Conservation (phyloP, 805 yeast genomes). For the Starmerella tilneyi region DNA sequence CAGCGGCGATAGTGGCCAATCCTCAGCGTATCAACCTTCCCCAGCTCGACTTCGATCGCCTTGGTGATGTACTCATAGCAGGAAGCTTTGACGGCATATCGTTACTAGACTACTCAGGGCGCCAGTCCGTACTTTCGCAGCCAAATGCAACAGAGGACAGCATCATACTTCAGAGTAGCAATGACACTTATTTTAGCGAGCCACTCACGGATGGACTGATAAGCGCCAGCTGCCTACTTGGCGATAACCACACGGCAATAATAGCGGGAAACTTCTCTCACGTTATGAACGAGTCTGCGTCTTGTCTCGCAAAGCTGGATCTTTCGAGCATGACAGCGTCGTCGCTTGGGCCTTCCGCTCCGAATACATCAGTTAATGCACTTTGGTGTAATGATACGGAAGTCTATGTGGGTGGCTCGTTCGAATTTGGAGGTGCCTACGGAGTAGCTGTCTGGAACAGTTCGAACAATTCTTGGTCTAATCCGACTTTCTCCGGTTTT, state of each 20-base stretch:
- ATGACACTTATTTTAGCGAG: constrained; percentile 20
- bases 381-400: constrained; percentile 42
- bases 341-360: not conserved
- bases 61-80: constrained; percentile 19
- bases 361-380: constrained; percentile 29
- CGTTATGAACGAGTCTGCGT: constrained; percentile 7
- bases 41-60: constrained; percentile 5
- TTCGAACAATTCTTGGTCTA: constrained; percentile 33
- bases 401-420: constrained; percentile 74
- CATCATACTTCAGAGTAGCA: constrained; percentile 12
- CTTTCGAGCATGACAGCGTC: not conserved
- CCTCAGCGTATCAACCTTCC: constrained; percentile 9
- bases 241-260: constrained; percentile 16
- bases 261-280: constrained; percentile 23
- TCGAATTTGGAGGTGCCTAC: constrained; percentile 42
- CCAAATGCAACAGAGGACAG: constrained; percentile 18
- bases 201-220: constrained; percentile 24
- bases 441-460: constrained; percentile 60
- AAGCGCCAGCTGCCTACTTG: constrained; percentile 17
- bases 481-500: constrained; percentile 70
- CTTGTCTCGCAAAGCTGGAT: constrained; percentile 14
- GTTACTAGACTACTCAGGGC: constrained; percentile 31
- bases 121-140: constrained; percentile 27
- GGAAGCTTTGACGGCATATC: constrained; percentile 30
- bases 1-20: not conserved